phyloP scores from a whole-genome alignment of 306 rosid genomes.

The Corylus heterophylla region DNA sequence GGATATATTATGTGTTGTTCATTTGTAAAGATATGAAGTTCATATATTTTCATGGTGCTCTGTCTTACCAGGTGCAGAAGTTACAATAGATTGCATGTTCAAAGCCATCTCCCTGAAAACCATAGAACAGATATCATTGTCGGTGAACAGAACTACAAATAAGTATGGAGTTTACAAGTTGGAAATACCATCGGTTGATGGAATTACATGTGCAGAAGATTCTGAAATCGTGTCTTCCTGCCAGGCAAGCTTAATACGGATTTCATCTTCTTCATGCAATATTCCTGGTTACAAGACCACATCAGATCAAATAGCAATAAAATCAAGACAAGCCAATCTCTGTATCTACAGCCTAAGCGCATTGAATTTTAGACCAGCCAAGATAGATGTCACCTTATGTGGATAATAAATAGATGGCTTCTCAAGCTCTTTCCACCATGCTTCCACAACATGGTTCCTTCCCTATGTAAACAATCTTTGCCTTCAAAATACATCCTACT shows the following conservation, averaged over 20 bases:
- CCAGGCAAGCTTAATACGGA: conserved; percentile 66
- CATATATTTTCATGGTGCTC: background rate
- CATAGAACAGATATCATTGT: conserved; percentile 69
- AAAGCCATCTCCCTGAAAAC: conserved; percentile 67
- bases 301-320: conserved; percentile 69
- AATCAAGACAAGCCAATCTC: conserved; percentile 68
- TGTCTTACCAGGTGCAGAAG: conserved; percentile 71
- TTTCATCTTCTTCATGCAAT: conserved; percentile 74
- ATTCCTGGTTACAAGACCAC: conserved; percentile 83
- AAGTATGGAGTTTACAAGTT: conserved; percentile 70
- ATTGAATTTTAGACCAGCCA: conserved; percentile 78
- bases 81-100: conserved; percentile 73
- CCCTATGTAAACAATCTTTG: background rate
- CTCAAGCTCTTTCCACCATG: background rate
- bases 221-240: conserved; percentile 71
- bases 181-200: conserved; percentile 91
- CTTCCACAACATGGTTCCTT: background rate
- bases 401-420: conserved; percentile 36
- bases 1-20: conserved; percentile 8
- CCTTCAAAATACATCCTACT: background rate
- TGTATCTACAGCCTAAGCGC: conserved; percentile 88
- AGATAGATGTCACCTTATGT: conserved; percentile 56
- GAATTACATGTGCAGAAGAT: conserved; percentile 87
- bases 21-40: background rate
- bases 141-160: conserved; percentile 89